Base-by-base conservation (phyloP, 2,329 filamentous ascomycete species). In the Tympanopsis confertula region DNA sequence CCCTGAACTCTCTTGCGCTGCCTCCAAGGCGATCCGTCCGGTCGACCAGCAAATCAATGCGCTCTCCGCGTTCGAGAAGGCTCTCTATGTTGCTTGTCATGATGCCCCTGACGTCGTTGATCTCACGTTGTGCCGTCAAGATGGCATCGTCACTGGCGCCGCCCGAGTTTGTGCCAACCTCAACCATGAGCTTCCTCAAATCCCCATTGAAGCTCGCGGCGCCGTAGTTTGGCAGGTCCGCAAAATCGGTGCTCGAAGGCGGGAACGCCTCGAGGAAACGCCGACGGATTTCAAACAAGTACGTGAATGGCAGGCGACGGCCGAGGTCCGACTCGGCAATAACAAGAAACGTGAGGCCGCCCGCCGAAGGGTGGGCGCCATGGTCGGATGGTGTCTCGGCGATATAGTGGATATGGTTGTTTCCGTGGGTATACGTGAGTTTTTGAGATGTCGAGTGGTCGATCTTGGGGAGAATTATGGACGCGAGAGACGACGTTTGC, bases 41-140 rank as follows among this genome's bases (percentile, higher is more conserved):
- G 58, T 96, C 88, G 17, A 98, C 88, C 35, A 98, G 65, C 47
- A 95, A 59, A 62, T 95, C 87, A 53, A 98, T 89, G 45, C 89
- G 71, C 71, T 98, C 91, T 26, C 91, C 88, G 22, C 88, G 69
- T 69, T 94, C 86, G 29, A 94, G 65, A 45, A 94, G 71, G 38
- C 83, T 74, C 68, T 94, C 88, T 46, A 95, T 94, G 56, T 94
- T 94, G 65, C 87, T 79, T 40, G 86, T 93, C 88, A 94, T 94
- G 56, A 94, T 93, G 45, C 87, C 85, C 39, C 83, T 68, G 37
- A 94, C 87, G 51, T 86, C 88, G 47, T 95, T 88, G 50, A 98
- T 95, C 63, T 96, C 91, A 40, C 77, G 71, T 59, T 86, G 82
- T 26, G 86, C 89, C 43, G 83, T 88, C 38, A 74, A 69, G 42